Evolutionary conservation across 108 stramenopile genomes (phyloP).

Genomic region (Pseudonitzschia pungens): DNA sequence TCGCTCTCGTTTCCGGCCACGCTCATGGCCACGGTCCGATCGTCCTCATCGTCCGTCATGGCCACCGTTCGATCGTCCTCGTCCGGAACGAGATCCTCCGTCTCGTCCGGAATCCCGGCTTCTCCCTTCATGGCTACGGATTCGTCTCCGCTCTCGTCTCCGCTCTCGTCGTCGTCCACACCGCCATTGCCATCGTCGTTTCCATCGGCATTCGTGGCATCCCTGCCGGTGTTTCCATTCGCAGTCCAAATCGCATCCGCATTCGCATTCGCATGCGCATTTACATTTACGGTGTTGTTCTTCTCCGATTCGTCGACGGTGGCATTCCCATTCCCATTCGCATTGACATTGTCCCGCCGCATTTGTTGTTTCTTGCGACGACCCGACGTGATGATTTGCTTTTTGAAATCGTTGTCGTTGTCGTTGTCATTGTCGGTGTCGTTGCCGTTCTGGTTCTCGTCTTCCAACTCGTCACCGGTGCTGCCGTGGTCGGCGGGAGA

Average conservation of each 20-base stretch:
- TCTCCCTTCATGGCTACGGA: slow-evolving; percentile 4
- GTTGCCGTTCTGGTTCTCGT: not conserved
- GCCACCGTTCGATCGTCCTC: not conserved
- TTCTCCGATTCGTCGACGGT: too few relatives aligned
- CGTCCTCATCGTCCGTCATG: slow-evolving; percentile 11
- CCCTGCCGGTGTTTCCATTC: not conserved
- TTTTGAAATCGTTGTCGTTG: not conserved
- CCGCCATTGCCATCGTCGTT: not conserved
- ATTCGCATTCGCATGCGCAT: too few relatives aligned
- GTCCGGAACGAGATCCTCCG: not conserved
- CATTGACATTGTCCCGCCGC: too few relatives aligned
- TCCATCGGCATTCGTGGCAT: not conserved
- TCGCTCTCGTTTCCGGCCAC: not conserved
- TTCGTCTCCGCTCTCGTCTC: not conserved
- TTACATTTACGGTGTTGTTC: too few relatives aligned
- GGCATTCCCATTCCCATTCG: too few relatives aligned
- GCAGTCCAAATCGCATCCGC: too few relatives aligned
- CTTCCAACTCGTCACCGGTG: too few relatives aligned
- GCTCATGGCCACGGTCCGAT: slow-evolving; percentile 5
- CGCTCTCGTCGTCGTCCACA: not conserved
- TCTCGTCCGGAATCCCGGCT: not conserved
- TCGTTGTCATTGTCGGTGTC: not conserved
- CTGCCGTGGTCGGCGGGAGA: too few relatives aligned
- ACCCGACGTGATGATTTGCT: too few relatives aligned
- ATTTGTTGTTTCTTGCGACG: too few relatives aligned